Evolutionary conservation across 805 yeast genomes (phyloP).

Genomic region (Lipomyces japonicus): DNA sequence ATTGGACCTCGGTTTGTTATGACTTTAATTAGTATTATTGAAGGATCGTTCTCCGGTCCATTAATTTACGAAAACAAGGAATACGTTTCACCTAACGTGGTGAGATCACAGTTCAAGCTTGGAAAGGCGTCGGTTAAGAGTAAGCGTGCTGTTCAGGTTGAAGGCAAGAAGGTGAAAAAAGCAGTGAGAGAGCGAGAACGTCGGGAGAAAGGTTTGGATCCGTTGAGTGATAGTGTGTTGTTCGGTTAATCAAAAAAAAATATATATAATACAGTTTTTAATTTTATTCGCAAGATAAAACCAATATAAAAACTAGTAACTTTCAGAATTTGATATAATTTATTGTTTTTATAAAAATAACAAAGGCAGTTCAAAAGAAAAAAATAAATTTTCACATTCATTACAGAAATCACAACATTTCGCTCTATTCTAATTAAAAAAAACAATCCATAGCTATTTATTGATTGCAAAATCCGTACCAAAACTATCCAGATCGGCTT

Average conservation of each 20-base stretch:
- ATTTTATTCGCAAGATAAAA: neutral
- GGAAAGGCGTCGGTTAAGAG: slow-evolving; percentile 76
- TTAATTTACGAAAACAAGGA: slow-evolving; percentile 95
- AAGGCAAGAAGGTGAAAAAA: slow-evolving; percentile 18
- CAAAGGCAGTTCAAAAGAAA: neutral
- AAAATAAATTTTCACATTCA: neutral
- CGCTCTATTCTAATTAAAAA: too few species aligned
- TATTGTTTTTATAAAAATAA: neutral
- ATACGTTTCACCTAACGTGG: slow-evolving; percentile 92
- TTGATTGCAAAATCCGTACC: slow-evolving; percentile 6
- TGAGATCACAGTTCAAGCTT: slow-evolving; percentile 80
- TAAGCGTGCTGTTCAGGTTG: slow-evolving; percentile 55
- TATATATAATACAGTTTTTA: too few species aligned
- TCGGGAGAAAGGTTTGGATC: slow-evolving; percentile 16
- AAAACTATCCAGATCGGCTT: slow-evolving; percentile 20
- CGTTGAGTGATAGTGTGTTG: slow-evolving; percentile 20
- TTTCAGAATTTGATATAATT: neutral
- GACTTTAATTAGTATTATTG: slow-evolving; percentile 84
- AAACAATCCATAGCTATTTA: neutral
- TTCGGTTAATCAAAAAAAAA: slow-evolving; percentile 6
- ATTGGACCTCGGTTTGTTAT: slow-evolving; percentile 95
- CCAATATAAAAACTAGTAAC: too few species aligned
- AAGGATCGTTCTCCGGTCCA: slow-evolving; percentile 97
- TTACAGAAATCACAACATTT: neutral
- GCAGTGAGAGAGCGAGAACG: slow-evolving; percentile 13